These are phyloP conservation scores for Hypoxylon sp. DNA, from an alignment of 2,329 filamentous ascomycete genomes.

Conservation along the genomic window DNA sequence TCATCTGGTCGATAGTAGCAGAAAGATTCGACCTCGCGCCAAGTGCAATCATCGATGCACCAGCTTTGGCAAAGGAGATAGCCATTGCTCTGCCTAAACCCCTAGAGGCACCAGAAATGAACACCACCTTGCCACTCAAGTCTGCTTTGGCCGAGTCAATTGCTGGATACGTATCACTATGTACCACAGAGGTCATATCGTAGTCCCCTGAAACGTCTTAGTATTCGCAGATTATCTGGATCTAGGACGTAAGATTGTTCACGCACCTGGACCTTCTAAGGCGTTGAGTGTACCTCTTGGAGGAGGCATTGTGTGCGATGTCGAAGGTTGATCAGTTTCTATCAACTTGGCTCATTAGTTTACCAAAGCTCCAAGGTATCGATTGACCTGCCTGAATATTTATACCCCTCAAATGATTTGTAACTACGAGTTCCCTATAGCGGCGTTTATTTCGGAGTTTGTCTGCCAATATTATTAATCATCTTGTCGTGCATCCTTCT, in stretches of 20 bases:
- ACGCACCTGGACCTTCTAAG: constrained; percentile 48
- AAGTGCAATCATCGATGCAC: constrained; percentile 57
- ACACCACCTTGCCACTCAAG: constrained; percentile 54
- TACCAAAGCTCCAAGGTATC: no score
- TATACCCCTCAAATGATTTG: background rate
- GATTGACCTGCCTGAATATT: no score
- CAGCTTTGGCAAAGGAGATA: constrained; percentile 56
- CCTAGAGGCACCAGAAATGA: constrained; percentile 57
- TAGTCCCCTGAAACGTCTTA: constrained; percentile 48
- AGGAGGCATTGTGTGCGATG: constrained; percentile 45
- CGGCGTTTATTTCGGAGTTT: background rate
- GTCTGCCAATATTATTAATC: background rate
- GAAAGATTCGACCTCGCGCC: constrained; percentile 50
- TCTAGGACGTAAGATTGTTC: background rate
- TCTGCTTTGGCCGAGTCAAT: constrained; percentile 53
- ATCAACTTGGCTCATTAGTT: background rate
- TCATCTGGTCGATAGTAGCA: constrained; percentile 48
- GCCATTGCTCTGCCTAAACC: constrained; percentile 56
- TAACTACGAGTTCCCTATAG: background rate
- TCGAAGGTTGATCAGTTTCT: background rate
- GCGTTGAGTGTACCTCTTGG: constrained; percentile 46
- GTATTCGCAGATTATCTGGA: background rate
- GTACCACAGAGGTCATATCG: constrained; percentile 51
- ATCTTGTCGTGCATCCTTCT: background rate
- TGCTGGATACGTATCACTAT: constrained; percentile 55